phyloP scores from a whole-genome alignment of 148 eudicot genomes.

The Spergularia bocconei region DNA sequence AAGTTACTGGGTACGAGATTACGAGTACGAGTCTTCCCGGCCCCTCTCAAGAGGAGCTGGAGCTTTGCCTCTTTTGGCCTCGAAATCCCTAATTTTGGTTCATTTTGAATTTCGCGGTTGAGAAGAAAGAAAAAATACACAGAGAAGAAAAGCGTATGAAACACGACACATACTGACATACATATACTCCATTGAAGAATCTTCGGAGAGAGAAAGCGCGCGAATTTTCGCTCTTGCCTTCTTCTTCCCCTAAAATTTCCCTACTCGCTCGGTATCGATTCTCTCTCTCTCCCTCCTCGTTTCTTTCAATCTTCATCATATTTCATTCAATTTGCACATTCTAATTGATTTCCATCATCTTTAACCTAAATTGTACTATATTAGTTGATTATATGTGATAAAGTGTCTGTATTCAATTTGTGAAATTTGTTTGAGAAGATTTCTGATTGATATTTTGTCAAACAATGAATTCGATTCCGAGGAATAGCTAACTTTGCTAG shows the following conservation, averaged over 20 bases:
- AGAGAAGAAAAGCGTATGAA: not conserved
- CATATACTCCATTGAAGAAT: not conserved
- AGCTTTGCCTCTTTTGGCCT: no score
- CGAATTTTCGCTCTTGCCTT: not conserved
- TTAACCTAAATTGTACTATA: not conserved
- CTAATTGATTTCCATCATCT: not conserved
- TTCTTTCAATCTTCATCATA: not conserved
- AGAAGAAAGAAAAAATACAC: not conserved
- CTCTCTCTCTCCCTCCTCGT: not conserved
- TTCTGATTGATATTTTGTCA: not conserved
- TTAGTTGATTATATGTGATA: not conserved
- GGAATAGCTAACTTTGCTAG: not conserved
- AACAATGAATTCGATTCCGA: not conserved
- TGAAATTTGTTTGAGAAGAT: not conserved
- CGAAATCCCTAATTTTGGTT: no score
- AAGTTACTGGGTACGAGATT: no score
- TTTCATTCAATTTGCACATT: slow-evolving; percentile 1
- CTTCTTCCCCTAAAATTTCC: not conserved
- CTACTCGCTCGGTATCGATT: not conserved
- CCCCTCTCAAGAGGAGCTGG: no score
- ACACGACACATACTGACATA: not conserved
- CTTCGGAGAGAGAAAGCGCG: not conserved
- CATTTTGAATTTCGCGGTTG: slow-evolving; percentile 15
- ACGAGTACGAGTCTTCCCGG: no score
- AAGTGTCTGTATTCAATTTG: not conserved